Evolutionary conservation across 1,139 yeast species (phyloP).

Genomic region (Arxiozyma heterogenica): DNA sequence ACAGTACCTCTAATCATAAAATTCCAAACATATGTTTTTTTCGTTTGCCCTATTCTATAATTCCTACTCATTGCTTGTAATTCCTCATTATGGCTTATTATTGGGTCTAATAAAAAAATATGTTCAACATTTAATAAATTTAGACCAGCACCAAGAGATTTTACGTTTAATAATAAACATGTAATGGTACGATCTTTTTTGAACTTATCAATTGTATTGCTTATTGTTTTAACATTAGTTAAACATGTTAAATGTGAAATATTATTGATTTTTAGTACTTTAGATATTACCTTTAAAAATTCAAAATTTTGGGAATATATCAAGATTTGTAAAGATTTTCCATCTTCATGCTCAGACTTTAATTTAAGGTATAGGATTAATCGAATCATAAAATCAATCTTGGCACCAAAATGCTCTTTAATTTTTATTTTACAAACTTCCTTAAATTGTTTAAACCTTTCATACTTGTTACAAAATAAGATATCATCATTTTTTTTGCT

Average conservation of each 20-base stretch:
- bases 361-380: constrained; percentile 56
- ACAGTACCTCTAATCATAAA: constrained; percentile 76
- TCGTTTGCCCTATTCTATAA: constrained; percentile 82
- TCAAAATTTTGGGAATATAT: constrained; percentile 85
- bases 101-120: constrained; percentile 82
- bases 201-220: constrained; percentile 45
- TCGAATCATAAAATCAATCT: constrained; percentile 72
- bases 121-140: constrained; percentile 88
- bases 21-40: constrained; percentile 82
- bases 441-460: constrained; percentile 15
- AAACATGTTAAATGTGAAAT: constrained; percentile 38
- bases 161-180: constrained; percentile 76
- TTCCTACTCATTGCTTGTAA: constrained; percentile 86
- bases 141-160: constrained; percentile 81
- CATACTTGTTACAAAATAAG: constrained; percentile 15
- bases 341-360: constrained; percentile 44
- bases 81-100: constrained; percentile 81
- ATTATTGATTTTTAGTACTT: constrained; percentile 55
- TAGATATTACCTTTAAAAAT: constrained; percentile 54
- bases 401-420: constrained; percentile 60
- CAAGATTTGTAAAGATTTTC: constrained; percentile 48
- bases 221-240: constrained; percentile 18
- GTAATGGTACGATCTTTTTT: constrained; percentile 59
- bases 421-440: constrained; percentile 41
- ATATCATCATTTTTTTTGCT: background rate